Evolutionary conservation across 116 monocot genomes (phyloP), one percentile per base, ranked within the genome.

Genomic region (Cymodocea nodosa): DNA sequence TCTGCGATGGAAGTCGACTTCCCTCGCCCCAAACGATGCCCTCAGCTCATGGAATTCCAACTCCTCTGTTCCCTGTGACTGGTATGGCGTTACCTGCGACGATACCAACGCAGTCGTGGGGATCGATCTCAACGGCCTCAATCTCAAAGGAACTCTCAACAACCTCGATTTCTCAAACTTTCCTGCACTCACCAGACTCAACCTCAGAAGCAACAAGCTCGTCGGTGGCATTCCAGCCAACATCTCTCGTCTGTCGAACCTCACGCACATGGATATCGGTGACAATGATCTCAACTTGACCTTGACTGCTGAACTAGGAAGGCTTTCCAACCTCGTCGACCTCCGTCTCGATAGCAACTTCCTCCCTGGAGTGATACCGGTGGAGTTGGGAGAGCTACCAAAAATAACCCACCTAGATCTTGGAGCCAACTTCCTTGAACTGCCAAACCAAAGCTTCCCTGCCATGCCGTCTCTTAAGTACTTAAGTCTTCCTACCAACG

Each of bases 81-180:
- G 68, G 73, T 1, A 16, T 19, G 73, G 78, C 30, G 64, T 78
- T 22, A 25, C 52, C 10, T 78, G 78, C 50, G 30, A 58, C 62
- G 6, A 25, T 15, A 0, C 35, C 5, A 30, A 62, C 37, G 34
- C 34, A 14, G 62, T 78, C 23, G 49, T 69, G 24, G 17, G 35
- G 59, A 62, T 78, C 18, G 57, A 48, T 36, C 35, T 78, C 17
- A 15, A 24, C 49, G 19, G 34, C 5, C 19, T n/a, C n/a, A n/a
- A n/a, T n/a, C n/a, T n/a, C n/a, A n/a, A n/a, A n/a, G n/a, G n/a
- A n/a, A n/a, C n/a, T n/a, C n/a, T n/a, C n/a, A n/a, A n/a, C n/a
- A n/a, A n/a, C n/a, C n/a, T 56, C 22, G 15, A 68, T 22, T 78
- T 78, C 78, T 62, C 73, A 4, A 24, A 69, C 30, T 24, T 78